Percentiles rank a stretch among this genome's conserved stretches.
phyloP scores from a whole-genome alignment of 768 basidiomycete species.

The Lentinula guzmanii region DNA sequence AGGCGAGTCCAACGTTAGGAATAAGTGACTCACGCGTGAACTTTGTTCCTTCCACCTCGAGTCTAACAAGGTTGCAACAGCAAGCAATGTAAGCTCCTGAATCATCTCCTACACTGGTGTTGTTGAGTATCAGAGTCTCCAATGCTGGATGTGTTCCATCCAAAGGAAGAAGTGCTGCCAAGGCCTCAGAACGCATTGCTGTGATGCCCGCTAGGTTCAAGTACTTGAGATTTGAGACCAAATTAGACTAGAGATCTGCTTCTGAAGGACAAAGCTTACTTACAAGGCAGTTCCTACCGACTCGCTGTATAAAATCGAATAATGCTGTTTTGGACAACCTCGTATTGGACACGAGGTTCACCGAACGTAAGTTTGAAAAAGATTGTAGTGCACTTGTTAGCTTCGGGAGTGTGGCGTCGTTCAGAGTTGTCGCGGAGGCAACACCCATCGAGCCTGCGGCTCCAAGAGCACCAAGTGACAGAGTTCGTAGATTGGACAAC shows the following conservation, averaged over 20 bases:
- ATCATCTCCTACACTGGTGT: slow-evolving; percentile 56
- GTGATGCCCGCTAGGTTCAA: slow-evolving; percentile 55
- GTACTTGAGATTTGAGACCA: slow-evolving; percentile 25
- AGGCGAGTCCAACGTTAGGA: neutral
- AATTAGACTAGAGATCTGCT: neutral
- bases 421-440: slow-evolving; percentile 49
- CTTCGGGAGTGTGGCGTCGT: slow-evolving; percentile 36
- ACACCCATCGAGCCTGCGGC: slow-evolving; percentile 37
- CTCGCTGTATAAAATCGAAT: slow-evolving; percentile 36
- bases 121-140: slow-evolving; percentile 47
- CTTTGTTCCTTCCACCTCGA: slow-evolving; percentile 54
- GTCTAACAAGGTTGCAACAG: slow-evolving; percentile 39
- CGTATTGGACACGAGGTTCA: slow-evolving; percentile 60
- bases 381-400: slow-evolving; percentile 35
- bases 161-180: slow-evolving; percentile 41
- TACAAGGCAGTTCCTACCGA: slow-evolving; percentile 59
- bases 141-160: slow-evolving; percentile 31
- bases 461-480: slow-evolving; percentile 58
- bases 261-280: slow-evolving; percentile 8
- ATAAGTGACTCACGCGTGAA: slow-evolving; percentile 41
- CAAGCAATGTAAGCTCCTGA: slow-evolving; percentile 45
- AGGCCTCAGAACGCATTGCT: slow-evolving; percentile 41
- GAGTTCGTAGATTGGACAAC: slow-evolving; percentile 36
- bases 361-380: slow-evolving; percentile 35
- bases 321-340: slow-evolving; percentile 43